Evolutionary conservation across 805 yeast species (phyloP), one percentile per base, ranked within the genome.

Genomic region (Candida ascalaphidarum): DNA sequence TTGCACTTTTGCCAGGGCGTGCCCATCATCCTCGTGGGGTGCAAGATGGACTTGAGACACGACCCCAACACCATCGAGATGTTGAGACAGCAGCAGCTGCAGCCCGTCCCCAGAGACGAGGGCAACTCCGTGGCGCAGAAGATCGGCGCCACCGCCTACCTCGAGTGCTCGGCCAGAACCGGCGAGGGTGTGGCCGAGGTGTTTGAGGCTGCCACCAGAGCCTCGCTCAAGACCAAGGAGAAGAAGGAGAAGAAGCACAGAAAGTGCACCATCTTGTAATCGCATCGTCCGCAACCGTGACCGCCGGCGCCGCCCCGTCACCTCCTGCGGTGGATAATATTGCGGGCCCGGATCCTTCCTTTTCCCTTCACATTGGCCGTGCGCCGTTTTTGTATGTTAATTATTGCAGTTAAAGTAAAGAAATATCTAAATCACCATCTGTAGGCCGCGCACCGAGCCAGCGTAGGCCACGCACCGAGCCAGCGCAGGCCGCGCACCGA

Each of bases 121-220:
- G 54, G 52, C 29, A 39, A 50, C 35, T 36, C 47, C 20, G 44
- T 52, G 15, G 51, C 62, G 10, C 49, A 40, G 23, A 39, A 39
- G 30, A 38, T 54, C 23, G 47, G 50, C 8, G 52, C 63, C 21
- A 41, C 39, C 22, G 57, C 56, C 41, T 48, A 48, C 40, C 39
- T 49, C 42, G 65, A 60, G 31, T 57, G 65, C 32, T 53, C 58
- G 11, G 54, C 54, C 27, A 48, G 54, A 46, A 48, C 54, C 25
- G 52, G 52, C 25, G 46, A 43, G 28, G 54, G 54, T 37, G 54
- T 48, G 32, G 44, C 49, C 38, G 52, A 48, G 31, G 54, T 48
- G 15, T 48, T 49, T 20, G 51, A 46, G 25, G 44, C 52, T 20
- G 54, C 53, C 23, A 49, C 54, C 28, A 43, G 51, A 35, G 53